Evolutionary conservation across 2,329 filamentous ascomycete species (phyloP).

Genomic region (Fusarium sp.): DNA sequence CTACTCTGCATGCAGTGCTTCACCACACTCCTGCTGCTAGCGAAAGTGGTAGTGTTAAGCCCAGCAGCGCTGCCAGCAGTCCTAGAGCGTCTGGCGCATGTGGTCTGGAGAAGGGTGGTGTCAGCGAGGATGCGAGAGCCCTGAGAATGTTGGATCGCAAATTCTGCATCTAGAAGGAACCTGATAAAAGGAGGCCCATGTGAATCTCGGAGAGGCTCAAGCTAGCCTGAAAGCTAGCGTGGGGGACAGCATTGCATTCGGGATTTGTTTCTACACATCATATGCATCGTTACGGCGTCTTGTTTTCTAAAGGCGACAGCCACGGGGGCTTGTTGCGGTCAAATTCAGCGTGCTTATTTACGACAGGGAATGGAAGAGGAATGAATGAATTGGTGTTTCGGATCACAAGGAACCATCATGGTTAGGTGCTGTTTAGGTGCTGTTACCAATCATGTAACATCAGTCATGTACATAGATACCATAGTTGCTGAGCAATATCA

Average conservation of each 20-base stretch:
- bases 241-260: constrained; percentile 3
- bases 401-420: constrained; percentile 17
- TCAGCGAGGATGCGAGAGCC: constrained; percentile 72
- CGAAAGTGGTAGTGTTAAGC: constrained; percentile 59
- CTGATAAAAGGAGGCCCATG: not conserved
- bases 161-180: constrained; percentile 53
- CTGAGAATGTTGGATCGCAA: constrained; percentile 73
- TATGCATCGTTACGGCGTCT: constrained; percentile 46
- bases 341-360: constrained; percentile 42
- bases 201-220: not conserved
- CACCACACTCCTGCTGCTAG: constrained; percentile 61
- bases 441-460: constrained; percentile 12
- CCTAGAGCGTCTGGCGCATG: constrained; percentile 46
- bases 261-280: constrained; percentile 28
- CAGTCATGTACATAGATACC: constrained; percentile 36
- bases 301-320: constrained; percentile 37
- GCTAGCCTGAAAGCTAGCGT: not conserved
- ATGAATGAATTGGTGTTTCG: constrained; percentile 36
- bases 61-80: constrained; percentile 58
- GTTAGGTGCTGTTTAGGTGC: constrained; percentile 29
- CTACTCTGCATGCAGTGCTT: constrained; percentile 60
- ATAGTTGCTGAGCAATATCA: constrained; percentile 36
- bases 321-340: constrained; percentile 36
- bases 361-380: constrained; percentile 28
- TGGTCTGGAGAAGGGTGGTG: constrained; percentile 54